phyloP scores from a whole-genome alignment of 805 yeast species.

The Metschnikowia noctiluminum region DNA sequence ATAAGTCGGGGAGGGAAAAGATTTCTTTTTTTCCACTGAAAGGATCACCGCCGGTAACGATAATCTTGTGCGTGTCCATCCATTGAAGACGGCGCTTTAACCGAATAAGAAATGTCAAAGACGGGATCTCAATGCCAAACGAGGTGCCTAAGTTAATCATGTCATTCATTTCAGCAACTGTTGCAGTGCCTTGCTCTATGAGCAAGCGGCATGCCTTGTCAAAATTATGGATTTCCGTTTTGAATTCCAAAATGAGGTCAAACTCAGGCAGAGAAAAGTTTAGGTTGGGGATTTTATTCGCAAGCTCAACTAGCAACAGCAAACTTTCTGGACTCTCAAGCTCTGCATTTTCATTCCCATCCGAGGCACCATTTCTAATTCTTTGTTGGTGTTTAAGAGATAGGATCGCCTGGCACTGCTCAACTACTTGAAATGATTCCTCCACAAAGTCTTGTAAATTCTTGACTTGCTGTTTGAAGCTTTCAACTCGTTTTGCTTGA shows the following conservation, averaged over 20 bases:
- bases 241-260: constrained; percentile 53
- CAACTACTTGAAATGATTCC: constrained; percentile 49
- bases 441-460: constrained; percentile 42
- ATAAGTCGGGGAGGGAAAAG: constrained; percentile 30
- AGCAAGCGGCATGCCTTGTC: constrained; percentile 43
- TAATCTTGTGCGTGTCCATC: constrained; percentile 29
- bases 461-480: constrained; percentile 22
- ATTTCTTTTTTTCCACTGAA: constrained; percentile 33
- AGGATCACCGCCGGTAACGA: constrained; percentile 41
- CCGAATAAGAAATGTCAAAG: constrained; percentile 37
- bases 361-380: constrained; percentile 31
- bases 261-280: constrained; percentile 57
- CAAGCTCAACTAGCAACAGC: constrained; percentile 13
- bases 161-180: constrained; percentile 46
- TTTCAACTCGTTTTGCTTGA: constrained; percentile 13
- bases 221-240: constrained; percentile 49
- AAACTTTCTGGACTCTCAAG: constrained; percentile 22
- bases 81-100: constrained; percentile 35
- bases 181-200: constrained; percentile 30
- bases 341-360: constrained; percentile 17
- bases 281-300: constrained; percentile 44
- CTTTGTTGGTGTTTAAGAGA: constrained; percentile 51
- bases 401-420: constrained; percentile 51
- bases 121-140: constrained; percentile 55
- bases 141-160: constrained; percentile 56